phyloP scores from a whole-genome alignment of 2,329 filamentous ascomycete genomes.

The Penicillium olsonii region DNA sequence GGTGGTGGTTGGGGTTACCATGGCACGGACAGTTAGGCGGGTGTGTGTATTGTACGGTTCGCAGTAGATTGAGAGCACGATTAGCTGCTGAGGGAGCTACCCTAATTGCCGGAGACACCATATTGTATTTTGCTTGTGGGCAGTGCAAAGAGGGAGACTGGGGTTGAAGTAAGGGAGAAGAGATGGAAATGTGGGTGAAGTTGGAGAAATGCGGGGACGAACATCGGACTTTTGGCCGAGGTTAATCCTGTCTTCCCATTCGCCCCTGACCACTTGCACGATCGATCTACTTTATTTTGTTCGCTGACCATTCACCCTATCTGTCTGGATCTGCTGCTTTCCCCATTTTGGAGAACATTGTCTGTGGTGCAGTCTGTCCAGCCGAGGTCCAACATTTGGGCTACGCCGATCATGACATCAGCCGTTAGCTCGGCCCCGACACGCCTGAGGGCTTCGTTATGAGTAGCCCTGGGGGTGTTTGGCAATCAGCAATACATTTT shows the following conservation, averaged over 20 bases:
- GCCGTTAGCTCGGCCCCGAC: not conserved
- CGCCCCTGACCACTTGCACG: not conserved
- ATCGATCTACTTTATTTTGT: not conserved
- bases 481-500: too few species aligned
- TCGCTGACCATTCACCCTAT: not conserved
- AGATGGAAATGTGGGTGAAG: conserved; percentile 11
- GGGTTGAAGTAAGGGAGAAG: conserved; percentile 6
- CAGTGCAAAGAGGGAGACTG: not conserved
- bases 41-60: conserved; percentile 88
- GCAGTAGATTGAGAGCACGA: conserved; percentile 63
- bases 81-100: conserved; percentile 50
- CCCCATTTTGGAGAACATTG: not conserved
- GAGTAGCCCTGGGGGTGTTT: too few species aligned
- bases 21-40: conserved; percentile 90
- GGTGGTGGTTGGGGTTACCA: conserved; percentile 79
- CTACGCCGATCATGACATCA: conserved; percentile 2
- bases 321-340: not conserved
- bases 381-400: conserved; percentile 7
- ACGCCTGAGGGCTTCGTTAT: too few species aligned
- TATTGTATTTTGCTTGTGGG: conserved; percentile 14
- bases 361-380: not conserved
- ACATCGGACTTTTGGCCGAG: conserved; percentile 26
- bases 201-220: conserved; percentile 24
- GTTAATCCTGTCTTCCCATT: not conserved
- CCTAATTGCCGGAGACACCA: conserved; percentile 44